A percentile compares a stretch with the other conserved stretches of the same genome.
Conservation (phyloP, 139 green algal genomes). For the Chlorella vulgaris region DNA sequence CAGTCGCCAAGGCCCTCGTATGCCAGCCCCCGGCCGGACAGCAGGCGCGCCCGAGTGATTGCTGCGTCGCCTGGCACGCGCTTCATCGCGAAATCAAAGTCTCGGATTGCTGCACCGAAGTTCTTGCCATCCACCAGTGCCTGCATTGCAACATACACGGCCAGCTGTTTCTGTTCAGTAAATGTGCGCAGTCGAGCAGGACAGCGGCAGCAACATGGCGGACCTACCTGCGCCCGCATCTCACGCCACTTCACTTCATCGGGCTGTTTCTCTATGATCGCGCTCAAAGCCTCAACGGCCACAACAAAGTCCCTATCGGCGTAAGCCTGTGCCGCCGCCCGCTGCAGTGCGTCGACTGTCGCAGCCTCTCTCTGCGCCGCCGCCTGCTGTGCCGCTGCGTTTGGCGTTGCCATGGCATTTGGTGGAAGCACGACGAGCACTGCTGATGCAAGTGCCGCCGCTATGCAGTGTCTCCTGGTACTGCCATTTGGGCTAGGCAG, state of each 20-base stretch:
- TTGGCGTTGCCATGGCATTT: neutral
- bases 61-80: neutral
- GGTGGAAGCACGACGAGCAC: too few relatives aligned
- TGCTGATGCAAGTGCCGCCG: neutral
- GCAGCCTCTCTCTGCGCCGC: neutral
- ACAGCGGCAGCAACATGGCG: too few relatives aligned
- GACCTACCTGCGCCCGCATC: slow-evolving; percentile 69
- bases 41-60: slow-evolving; percentile 55
- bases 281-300: slow-evolving; percentile 29
- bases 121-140: slow-evolving; percentile 82
- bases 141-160: too few relatives aligned
- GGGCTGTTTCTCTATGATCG: slow-evolving; percentile 44
- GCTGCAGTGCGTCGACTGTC: neutral
- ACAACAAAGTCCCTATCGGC: slow-evolving; percentile 2
- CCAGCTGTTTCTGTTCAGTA: too few relatives aligned
- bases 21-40: slow-evolving; percentile 66
- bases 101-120: slow-evolving; percentile 69
- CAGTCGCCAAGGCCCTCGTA: slow-evolving; percentile 79
- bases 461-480: neutral
- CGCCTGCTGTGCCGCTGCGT: neutral
- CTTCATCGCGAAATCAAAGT: slow-evolving; percentile 64
- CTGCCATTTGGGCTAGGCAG: neutral
- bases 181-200: too few relatives aligned
- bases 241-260: slow-evolving; percentile 60
- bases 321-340: neutral